Conservation (phyloP, 164 flowering plant genomes). For the Amborella trichopoda region DNA sequence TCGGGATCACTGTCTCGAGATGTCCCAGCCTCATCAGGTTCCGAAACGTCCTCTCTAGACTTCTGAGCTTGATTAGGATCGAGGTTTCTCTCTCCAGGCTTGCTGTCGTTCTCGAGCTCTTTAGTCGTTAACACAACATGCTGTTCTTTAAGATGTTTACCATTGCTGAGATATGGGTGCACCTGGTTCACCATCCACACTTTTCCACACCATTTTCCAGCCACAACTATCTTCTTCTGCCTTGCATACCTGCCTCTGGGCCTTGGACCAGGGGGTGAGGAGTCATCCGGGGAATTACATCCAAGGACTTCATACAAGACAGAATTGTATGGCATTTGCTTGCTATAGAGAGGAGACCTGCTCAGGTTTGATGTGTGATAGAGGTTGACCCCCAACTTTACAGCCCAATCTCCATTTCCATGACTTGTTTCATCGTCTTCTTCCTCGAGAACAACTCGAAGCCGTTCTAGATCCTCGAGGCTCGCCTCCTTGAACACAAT, state of each 20-base stretch:
- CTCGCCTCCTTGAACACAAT: slow-evolving; percentile 43
- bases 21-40: slow-evolving; percentile 10
- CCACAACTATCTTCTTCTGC: slow-evolving; percentile 63
- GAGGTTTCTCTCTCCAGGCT: slow-evolving; percentile 11
- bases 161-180: slow-evolving; percentile 75
- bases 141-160: too few species aligned
- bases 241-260: slow-evolving; percentile 22
- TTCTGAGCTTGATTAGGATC: slow-evolving; percentile 21
- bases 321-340: slow-evolving; percentile 92
- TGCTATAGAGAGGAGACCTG: slow-evolving; percentile 79
- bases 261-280: slow-evolving; percentile 23
- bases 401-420: slow-evolving; percentile 91
- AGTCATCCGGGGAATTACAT: slow-evolving; percentile 30
- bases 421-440: slow-evolving; percentile 62
- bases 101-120: slow-evolving; percentile 32
- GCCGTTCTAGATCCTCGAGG: slow-evolving; percentile 48
- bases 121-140: too few species aligned
- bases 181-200: slow-evolving; percentile 98
- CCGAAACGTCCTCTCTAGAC: slow-evolving; percentile 19
- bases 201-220: slow-evolving; percentile 99
- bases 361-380: slow-evolving; percentile 77
- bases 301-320: slow-evolving; percentile 82
- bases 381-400: slow-evolving; percentile 84
- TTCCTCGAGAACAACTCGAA: slow-evolving; percentile 49
- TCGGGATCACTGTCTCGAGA: too few species aligned